Base-by-base conservation (phyloP, 2,329 filamentous ascomycete species). In the Diplodia scrobiculata region DNA sequence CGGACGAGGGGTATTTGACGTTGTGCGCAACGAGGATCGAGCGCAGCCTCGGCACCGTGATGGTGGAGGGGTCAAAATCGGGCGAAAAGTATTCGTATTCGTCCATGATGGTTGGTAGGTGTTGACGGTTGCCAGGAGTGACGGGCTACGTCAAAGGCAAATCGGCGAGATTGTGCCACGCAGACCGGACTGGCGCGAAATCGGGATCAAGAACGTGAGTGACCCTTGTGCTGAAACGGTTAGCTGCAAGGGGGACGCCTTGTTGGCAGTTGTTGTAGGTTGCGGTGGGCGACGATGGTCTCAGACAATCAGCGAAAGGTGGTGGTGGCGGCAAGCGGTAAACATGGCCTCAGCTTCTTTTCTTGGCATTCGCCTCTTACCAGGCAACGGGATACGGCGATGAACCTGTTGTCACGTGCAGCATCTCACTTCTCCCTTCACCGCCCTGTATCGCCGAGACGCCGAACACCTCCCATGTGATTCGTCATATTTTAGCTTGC, bases 11-110 rank as follows among this genome's bases (percentile, higher is more conserved):
- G 75, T 97, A 98, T 45, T 87, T 81, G 73, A 98, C 83, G 75
- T 92, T 90, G 80, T 99, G 91, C 70, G 88, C 90, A 73, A 98
- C 91, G 67, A 99, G 87, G 70, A 98, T 96, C 58, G 91, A 94
- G 73, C 95, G 91, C 72, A 99, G 83, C 53, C 90, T 90, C 32
- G 95, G 92, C 59, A 98, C 88, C 1, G 92, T 98, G 69, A 98
- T 86, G 69, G 85, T 87, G 74, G 85, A 84, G 21, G 95, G 88
- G 76, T 99, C 92, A 76, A 97, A 98, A 72, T 86, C 91, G 65
- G 91, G 85, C 74, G 93, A 87, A 36, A 98, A 88, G 76, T 98
- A 99, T 71, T 92, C 90, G 58, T 62, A 62, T 34, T 65, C 27
- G 36, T 50, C 63, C 63, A 65, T 71, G 89, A 79, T 71, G 50